Conservation (phyloP, 495 filamentous ascomycete genomes). For the Talaromyces adpressus region DNA sequence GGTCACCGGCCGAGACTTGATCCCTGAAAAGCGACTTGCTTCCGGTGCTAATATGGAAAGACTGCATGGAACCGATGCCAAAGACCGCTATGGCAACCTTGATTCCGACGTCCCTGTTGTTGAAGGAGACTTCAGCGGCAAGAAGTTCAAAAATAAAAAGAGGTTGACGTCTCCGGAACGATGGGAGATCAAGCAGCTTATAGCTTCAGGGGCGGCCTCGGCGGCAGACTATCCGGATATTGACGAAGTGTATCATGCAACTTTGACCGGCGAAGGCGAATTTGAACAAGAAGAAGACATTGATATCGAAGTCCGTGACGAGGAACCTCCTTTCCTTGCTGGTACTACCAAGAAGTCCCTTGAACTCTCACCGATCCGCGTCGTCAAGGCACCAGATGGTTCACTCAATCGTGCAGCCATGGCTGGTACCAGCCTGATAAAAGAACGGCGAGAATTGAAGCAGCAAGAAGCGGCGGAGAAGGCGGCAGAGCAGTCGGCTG, state of each 20-base stretch:
- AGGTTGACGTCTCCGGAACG: slow-evolving; percentile 91
- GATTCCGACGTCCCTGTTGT: slow-evolving; percentile 57
- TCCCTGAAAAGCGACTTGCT: slow-evolving; percentile 71
- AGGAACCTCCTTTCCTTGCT: slow-evolving; percentile 92
- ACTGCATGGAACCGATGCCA: slow-evolving; percentile 48
- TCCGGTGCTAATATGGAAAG: slow-evolving; percentile 90
- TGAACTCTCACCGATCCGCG: slow-evolving; percentile 88
- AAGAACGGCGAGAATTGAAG: slow-evolving; percentile 79
- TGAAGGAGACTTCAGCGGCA: slow-evolving; percentile 50
- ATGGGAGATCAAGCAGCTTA: slow-evolving; percentile 96
- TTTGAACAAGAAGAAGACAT: slow-evolving; percentile 96
- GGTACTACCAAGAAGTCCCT: slow-evolving; percentile 95
- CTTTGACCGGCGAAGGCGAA: slow-evolving; percentile 73
- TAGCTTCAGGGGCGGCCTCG: slow-evolving; percentile 87
- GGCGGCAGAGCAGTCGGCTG: slow-evolving; percentile 66
- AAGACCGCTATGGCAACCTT: slow-evolving; percentile 52
- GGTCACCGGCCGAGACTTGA: slow-evolving; percentile 74
- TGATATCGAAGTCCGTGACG: slow-evolving; percentile 93
- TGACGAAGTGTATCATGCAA: slow-evolving; percentile 88
- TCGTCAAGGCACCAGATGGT: slow-evolving; percentile 95
- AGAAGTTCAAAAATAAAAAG: slow-evolving; percentile 60
- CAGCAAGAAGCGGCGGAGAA: slow-evolving; percentile 84
- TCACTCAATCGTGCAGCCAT: slow-evolving; percentile 93
- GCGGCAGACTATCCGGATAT: slow-evolving; percentile 90
- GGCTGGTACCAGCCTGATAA: slow-evolving; percentile 83